These are phyloP conservation scores for Silene latifolia DNA, from an alignment of 148 eudicot genomes.

Conservation along the genomic window DNA sequence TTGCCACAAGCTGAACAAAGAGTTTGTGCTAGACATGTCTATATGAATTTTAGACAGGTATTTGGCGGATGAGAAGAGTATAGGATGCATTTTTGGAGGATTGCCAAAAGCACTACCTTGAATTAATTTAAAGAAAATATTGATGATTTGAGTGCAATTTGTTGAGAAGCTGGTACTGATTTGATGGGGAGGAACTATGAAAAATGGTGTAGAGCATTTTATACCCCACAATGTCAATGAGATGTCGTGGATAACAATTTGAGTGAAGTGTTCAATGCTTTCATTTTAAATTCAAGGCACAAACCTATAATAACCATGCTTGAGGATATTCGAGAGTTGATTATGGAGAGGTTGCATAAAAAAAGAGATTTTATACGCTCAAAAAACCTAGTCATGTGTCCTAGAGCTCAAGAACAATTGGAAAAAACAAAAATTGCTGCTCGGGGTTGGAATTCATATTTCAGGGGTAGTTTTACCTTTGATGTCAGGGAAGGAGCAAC, in stretches of 20 bases:
- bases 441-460: slow-evolving; percentile 2
- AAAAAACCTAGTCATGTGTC: background rate
- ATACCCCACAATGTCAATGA: background rate
- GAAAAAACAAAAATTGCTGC: background rate
- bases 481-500: slow-evolving; percentile 10
- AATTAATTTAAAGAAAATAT: background rate
- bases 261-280: slow-evolving; percentile 1
- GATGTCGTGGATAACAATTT: background rate
- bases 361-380: background rate
- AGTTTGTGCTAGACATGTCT: slow-evolving; percentile 7
- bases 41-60: slow-evolving; percentile 3
- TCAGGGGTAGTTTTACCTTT: background rate
- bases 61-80: background rate
- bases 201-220: background rate
- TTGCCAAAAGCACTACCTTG: background rate
- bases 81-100: slow-evolving; percentile 8
- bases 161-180: background rate
- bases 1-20: background rate
- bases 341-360: slow-evolving; percentile 1
- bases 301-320: slow-evolving; percentile 6
- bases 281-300: slow-evolving; percentile 2
- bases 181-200: background rate
- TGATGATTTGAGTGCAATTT: background rate
- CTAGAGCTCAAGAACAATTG: background rate
- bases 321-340: background rate